phyloP scores from a whole-genome alignment of 257 asterid species.

The Capsicum chinense region DNA sequence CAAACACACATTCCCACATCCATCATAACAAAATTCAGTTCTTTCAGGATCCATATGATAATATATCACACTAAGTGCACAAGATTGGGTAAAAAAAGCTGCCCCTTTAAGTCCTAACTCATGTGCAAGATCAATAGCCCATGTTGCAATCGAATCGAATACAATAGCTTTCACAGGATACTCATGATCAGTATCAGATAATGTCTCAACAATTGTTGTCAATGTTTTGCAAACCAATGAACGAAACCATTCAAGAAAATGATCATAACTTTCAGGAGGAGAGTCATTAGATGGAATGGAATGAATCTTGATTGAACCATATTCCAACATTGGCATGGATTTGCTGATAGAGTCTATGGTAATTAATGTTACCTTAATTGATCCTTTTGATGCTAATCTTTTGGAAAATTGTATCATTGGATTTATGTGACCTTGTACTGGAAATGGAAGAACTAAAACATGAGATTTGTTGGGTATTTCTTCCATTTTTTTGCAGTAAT shows the following conservation, averaged over 20 bases:
- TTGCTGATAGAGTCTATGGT: conserved; percentile 25
- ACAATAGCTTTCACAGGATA: conserved; percentile 31
- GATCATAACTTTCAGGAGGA: conserved; percentile 27
- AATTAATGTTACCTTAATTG: conserved; percentile 39
- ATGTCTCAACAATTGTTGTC: conserved; percentile 34
- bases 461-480: conserved; percentile 13
- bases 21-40: conserved; percentile 37
- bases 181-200: not conserved
- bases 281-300: conserved; percentile 41
- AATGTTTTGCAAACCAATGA: conserved; percentile 26
- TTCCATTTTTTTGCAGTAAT: not conserved
- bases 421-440: conserved; percentile 64
- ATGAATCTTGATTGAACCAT: conserved; percentile 34
- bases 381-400: conserved; percentile 46
- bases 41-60: conserved; percentile 46
- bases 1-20: not conserved
- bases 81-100: conserved; percentile 52
- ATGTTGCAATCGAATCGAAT: conserved; percentile 39
- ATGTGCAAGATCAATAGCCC: conserved; percentile 38
- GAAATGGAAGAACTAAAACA: conserved; percentile 51
- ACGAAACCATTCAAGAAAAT: conserved; percentile 34
- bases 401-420: conserved; percentile 58
- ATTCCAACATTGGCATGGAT: conserved; percentile 8
- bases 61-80: conserved; percentile 43
- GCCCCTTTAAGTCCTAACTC: conserved; percentile 39